phyloP scores from a whole-genome alignment of 441 rosid genomes.

The Macaranga tanarius region DNA sequence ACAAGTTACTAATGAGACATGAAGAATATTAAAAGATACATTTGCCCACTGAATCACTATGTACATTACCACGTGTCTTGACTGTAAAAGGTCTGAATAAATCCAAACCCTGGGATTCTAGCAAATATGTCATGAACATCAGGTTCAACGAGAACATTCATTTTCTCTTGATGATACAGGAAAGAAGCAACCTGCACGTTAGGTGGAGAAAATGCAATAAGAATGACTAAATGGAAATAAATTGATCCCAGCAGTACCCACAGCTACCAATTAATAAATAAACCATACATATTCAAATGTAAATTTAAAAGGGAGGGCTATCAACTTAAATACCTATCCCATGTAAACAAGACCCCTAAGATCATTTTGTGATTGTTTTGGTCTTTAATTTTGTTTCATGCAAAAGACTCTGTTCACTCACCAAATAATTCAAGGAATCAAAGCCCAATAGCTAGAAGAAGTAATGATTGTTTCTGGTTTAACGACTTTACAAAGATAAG shows the following conservation, averaged over 20 bases:
- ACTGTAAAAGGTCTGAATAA: conserved; percentile 93
- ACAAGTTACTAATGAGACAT: conserved; percentile 17
- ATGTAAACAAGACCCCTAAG: conserved; percentile 2
- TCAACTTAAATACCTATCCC: conserved; percentile 3
- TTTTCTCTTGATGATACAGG: conserved; percentile 87
- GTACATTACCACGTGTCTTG: conserved; percentile 84
- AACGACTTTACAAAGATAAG: conserved; percentile 1
- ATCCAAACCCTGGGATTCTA: conserved; percentile 97
- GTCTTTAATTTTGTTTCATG: not conserved
- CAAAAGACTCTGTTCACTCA: not conserved
- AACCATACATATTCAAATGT: not conserved
- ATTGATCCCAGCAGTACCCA: conserved; percentile 8
- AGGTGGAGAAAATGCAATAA: conserved; percentile 23
- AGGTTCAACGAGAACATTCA: conserved; percentile 97
- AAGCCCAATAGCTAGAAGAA: conserved; percentile 2
- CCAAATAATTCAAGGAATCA: not conserved
- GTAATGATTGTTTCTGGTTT: not conserved
- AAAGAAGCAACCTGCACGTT: conserved; percentile 75
- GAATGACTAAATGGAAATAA: conserved; percentile 8
- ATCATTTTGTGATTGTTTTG: not conserved
- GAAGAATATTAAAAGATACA: conserved; percentile 16
- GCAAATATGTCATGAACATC: conserved; percentile 97
- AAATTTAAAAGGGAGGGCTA: not conserved
- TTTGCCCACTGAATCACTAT: conserved; percentile 11
- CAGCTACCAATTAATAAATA: not conserved